Evolutionary conservation across 139 green algal species (phyloP).

Genomic region (Chlorella ohadii): DNA sequence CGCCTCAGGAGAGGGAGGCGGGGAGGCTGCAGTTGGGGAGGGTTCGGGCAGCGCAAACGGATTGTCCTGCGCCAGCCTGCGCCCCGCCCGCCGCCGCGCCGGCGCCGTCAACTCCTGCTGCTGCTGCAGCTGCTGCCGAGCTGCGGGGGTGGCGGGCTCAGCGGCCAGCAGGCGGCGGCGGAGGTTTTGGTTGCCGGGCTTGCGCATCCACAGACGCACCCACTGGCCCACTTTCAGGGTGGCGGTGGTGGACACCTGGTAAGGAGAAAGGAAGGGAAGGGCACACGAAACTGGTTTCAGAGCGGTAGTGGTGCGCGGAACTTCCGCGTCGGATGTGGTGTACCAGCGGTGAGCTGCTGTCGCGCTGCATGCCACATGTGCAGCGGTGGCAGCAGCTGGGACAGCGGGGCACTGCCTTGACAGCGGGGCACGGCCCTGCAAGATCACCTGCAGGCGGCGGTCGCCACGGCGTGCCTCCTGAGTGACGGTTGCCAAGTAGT

Average conservation of each 20-base stretch:
- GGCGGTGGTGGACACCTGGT: constrained; percentile 17
- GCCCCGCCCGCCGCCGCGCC: not conserved
- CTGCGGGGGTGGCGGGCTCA: not conserved
- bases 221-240: constrained; percentile 19
- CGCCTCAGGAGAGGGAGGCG: no score
- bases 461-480: not conserved
- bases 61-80: not conserved
- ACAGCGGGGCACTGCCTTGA: no score
- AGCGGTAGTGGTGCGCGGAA: no score
- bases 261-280: no score
- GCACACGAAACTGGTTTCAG: no score
- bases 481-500: constrained; percentile 6
- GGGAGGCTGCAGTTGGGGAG: no score
- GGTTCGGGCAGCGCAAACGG: not conserved
- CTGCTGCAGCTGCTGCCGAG: not conserved
- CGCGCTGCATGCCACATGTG: no score
- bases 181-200: constrained; percentile 21
- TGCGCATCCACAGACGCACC: constrained; percentile 21
- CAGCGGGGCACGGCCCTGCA: not conserved
- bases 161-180: not conserved
- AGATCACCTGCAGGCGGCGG: not conserved
- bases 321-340: no score
- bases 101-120: not conserved
- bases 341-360: no score
- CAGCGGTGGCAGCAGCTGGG: not conserved